Evolutionary conservation across 768 basidiomycete genomes (phyloP).

Genomic region (Russula emetica): DNA sequence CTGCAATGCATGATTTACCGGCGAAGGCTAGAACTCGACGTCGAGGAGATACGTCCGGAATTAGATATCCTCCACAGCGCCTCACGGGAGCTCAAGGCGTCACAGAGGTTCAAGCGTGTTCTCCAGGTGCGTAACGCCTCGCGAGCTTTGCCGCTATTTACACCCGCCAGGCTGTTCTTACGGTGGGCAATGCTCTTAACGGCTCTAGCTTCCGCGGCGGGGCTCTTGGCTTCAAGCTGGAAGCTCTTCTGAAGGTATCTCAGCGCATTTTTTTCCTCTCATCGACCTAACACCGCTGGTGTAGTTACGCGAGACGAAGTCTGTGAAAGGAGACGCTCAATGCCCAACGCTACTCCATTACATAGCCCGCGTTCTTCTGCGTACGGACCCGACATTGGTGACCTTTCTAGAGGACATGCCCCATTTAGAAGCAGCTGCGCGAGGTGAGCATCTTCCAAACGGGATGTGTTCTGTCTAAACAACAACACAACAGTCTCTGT

Average conservation of each 20-base stretch:
- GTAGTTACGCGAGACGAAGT: constrained; percentile 81
- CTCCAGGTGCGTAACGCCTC: constrained; percentile 49
- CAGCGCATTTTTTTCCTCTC: background rate
- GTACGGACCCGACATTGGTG: constrained; percentile 59
- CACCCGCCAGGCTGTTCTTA: constrained; percentile 56
- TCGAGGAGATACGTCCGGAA: constrained; percentile 81
- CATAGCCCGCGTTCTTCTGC: constrained; percentile 67
- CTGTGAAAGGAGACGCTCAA: constrained; percentile 56
- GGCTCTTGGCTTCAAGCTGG: constrained; percentile 81
- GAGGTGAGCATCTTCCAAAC: constrained; percentile 45
- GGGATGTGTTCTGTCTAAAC: background rate
- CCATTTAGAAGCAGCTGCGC: constrained; percentile 75
- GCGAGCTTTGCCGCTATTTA: constrained; percentile 10
- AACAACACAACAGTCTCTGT: constrained; percentile 57
- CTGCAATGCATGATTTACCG: constrained; percentile 82
- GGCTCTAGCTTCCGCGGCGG: constrained; percentile 76
- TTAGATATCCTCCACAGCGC: constrained; percentile 69
- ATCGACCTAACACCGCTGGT: background rate
- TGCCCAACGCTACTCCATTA: constrained; percentile 93
- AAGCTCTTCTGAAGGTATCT: constrained; percentile 72
- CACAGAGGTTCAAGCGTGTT: constrained; percentile 60
- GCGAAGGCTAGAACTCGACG: constrained; percentile 72
- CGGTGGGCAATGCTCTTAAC: constrained; percentile 81
- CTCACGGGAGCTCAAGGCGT: constrained; percentile 60
- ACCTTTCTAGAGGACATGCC: constrained; percentile 79